Conservation (phyloP, 2,329 filamentous ascomycete genomes). For the Dactylellina sp. region DNA sequence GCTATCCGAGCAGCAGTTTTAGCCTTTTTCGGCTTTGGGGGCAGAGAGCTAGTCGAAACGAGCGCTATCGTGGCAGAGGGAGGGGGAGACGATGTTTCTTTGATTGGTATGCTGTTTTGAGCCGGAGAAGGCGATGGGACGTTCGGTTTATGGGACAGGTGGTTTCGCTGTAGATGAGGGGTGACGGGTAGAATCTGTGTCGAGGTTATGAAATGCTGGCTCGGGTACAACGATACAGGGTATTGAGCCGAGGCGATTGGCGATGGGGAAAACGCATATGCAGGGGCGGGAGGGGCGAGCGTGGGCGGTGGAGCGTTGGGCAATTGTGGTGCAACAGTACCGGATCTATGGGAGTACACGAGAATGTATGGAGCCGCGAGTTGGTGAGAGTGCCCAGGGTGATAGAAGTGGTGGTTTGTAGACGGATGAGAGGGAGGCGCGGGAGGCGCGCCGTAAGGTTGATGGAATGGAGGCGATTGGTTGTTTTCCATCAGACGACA, state of each 20-base stretch:
- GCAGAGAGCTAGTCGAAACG: constrained; percentile 21
- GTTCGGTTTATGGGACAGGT: constrained; percentile 10
- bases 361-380: constrained; percentile 2
- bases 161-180: not conserved
- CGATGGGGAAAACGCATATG: constrained; percentile 28
- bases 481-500: constrained; percentile 56
- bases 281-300: constrained; percentile 2
- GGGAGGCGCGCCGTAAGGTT: constrained; percentile 45
- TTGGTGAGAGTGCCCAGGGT: not conserved
- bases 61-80: constrained; percentile 4
- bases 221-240: constrained; percentile 6
- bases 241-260: constrained; percentile 14
- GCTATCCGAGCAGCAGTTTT: constrained; percentile 51
- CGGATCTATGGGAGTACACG: constrained; percentile 1
- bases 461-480: constrained; percentile 54
- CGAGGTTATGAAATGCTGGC: not conserved
- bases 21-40: constrained; percentile 49
- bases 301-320: constrained; percentile 2
- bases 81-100: not conserved
- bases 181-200: not conserved
- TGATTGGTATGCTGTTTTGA: constrained; percentile 5
- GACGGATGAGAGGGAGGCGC: constrained; percentile 11
- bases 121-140: constrained; percentile 16
- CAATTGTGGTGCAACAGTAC: not conserved
- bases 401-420: constrained; percentile 1